Conservation (phyloP, 352 stramenopile genomes). For the Phytophthora vignae region DNA sequence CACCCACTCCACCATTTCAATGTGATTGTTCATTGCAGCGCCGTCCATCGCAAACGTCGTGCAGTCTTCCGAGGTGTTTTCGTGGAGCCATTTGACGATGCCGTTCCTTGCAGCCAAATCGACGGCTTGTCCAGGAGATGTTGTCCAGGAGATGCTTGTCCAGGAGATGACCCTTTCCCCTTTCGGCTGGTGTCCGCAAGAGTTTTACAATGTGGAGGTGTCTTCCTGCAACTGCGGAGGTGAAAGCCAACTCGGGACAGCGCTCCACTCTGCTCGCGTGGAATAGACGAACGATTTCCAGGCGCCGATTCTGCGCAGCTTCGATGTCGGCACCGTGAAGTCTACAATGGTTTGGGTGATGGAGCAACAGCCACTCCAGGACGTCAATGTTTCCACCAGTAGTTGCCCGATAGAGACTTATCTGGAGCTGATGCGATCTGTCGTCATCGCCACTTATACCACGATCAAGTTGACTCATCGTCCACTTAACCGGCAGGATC, state of each 20-base stretch:
- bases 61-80: conserved; percentile 9
- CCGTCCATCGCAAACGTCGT: conserved; percentile 10
- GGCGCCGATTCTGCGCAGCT: conserved; percentile 12
- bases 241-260: background rate
- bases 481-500: background rate
- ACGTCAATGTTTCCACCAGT: conserved; percentile 10
- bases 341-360: conserved; percentile 9
- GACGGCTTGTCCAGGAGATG: background rate
- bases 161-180: too few relatives aligned
- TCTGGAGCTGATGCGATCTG: conserved; percentile 2
- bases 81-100: conserved; percentile 26
- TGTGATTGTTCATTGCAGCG: conserved; percentile 15
- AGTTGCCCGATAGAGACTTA: conserved; percentile 2
- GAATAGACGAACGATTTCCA: conserved; percentile 15
- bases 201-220: conserved; percentile 22
- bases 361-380: conserved; percentile 11
- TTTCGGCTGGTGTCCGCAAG: too few relatives aligned
- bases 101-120: conserved; percentile 14
- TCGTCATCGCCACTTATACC: too few relatives aligned
- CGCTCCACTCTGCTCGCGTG: background rate
- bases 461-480: background rate
- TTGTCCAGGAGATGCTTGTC: too few relatives aligned
- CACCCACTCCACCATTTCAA: conserved; percentile 17
- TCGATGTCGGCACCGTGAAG: background rate
- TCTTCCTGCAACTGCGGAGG: conserved; percentile 5